Evolutionary conservation across 352 stramenopile genomes (phyloP).

Genomic region (Ochromonadaceae sp.): DNA sequence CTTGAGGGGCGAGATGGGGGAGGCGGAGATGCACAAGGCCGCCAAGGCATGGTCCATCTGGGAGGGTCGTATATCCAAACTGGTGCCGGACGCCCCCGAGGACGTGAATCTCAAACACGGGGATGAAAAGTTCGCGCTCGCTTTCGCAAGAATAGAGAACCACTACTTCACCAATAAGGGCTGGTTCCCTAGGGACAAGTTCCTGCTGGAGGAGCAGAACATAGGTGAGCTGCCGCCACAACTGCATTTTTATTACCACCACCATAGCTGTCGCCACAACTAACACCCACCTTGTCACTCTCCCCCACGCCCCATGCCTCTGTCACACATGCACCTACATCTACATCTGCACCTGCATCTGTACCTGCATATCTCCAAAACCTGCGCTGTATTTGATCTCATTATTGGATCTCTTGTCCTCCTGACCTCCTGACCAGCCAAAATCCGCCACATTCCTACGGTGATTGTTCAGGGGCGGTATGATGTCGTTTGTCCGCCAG

Average conservation of each 20-base stretch:
- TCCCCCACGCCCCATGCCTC: too few relatives aligned
- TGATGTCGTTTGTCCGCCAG: constrained; percentile 65
- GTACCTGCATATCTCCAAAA: too few relatives aligned
- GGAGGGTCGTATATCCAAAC: constrained; percentile 56
- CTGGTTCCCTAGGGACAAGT: constrained; percentile 65
- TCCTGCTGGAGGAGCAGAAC: constrained; percentile 63
- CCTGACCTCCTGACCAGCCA: too few relatives aligned
- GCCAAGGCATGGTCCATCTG: constrained; percentile 69
- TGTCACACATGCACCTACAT: too few relatives aligned
- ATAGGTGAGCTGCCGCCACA: too few relatives aligned
- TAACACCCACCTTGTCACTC: too few relatives aligned
- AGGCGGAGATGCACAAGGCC: constrained; percentile 47
- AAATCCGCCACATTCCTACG: constrained; percentile 72
- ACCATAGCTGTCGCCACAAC: too few relatives aligned
- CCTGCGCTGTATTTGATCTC: too few relatives aligned
- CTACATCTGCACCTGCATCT: too few relatives aligned
- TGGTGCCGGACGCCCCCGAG: constrained; percentile 31
- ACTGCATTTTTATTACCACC: too few relatives aligned
- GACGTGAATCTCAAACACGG: constrained; percentile 49
- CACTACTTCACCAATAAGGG: constrained; percentile 75
- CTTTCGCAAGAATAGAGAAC: constrained; percentile 78
- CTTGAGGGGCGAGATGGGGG: constrained; percentile 55
- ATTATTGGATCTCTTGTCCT: too few relatives aligned
- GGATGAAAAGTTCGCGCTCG: constrained; percentile 58
- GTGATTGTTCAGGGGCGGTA: constrained; percentile 73